Percentiles rank a stretch among this genome's conserved stretches.
Evolutionary conservation across 1,284 basidiomycete species (phyloP).

Genomic region (Ustilago bromivora): DNA sequence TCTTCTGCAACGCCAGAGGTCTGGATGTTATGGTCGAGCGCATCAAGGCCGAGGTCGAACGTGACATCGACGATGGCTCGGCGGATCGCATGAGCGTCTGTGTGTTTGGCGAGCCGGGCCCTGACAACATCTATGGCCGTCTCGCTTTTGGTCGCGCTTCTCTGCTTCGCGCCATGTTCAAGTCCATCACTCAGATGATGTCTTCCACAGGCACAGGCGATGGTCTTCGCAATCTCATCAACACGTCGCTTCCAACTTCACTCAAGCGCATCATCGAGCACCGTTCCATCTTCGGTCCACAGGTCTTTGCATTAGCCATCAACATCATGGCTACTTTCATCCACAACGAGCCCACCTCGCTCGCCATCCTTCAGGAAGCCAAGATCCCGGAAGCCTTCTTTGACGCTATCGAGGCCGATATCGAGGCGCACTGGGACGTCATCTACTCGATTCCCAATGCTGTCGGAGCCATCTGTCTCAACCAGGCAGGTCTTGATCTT

Average conservation of each 20-base stretch:
- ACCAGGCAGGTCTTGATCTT: conserved; percentile 87
- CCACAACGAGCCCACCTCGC: conserved; percentile 97
- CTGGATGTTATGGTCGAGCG: conserved; percentile 86
- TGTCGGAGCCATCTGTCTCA: conserved; percentile 95
- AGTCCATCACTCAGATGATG: conserved; percentile 96
- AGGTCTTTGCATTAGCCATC: conserved; percentile 82
- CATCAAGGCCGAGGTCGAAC: conserved; percentile 74
- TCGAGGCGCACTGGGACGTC: conserved; percentile 79
- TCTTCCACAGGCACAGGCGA: conserved; percentile 88
- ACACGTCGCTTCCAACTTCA: conserved; percentile 86
- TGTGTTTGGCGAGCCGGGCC: conserved; percentile 74
- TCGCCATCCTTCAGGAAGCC: conserved; percentile 90
- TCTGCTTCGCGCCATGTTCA: conserved; percentile 87
- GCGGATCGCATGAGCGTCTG: conserved; percentile 41
- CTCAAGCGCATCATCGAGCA: conserved; percentile 89
- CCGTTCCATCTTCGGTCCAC: conserved; percentile 84
- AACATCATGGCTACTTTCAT: conserved; percentile 98
- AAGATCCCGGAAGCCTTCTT: conserved; percentile 91
- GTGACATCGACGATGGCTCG: conserved; percentile 51
- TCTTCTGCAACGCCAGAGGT: conserved; percentile 87
- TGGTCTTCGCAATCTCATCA: conserved; percentile 92
- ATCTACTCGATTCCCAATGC: conserved; percentile 93
- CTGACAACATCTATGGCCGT: conserved; percentile 58
- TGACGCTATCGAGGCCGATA: conserved; percentile 81
- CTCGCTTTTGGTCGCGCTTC: conserved; percentile 69